phyloP scores from a whole-genome alignment of 2,329 filamentous ascomycete genomes.

The Seiridium cupressi region DNA sequence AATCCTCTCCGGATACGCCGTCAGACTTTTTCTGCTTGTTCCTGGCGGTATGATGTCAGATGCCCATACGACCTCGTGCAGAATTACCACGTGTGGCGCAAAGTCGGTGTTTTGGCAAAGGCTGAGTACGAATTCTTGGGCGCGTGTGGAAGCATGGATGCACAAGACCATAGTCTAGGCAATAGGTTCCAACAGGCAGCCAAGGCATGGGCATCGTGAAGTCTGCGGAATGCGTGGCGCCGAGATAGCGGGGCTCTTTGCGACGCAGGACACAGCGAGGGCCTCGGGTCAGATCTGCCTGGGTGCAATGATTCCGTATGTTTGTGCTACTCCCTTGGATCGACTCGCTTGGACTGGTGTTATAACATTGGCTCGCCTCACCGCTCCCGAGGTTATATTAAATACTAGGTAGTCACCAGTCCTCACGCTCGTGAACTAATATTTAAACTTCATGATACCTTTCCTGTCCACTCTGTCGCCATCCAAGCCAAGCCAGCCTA shows the following conservation, averaged over 20 bases:
- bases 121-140: not conserved
- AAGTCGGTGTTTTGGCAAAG: not conserved
- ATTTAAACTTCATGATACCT: slow-evolving; percentile 1
- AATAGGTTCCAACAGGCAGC: not conserved
- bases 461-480: slow-evolving; percentile 1
- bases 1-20: not conserved
- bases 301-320: not conserved
- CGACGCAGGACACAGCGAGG: not conserved
- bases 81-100: not conserved
- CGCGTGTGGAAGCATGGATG: too few relatives aligned
- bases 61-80: not conserved
- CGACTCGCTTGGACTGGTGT: not conserved
- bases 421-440: not conserved
- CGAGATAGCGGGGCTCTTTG: not conserved
- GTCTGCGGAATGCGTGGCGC: not conserved
- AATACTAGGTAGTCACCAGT: not conserved
- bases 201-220: not conserved
- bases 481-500: not conserved
- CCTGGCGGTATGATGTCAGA: not conserved
- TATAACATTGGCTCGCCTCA: not conserved
- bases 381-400: not conserved
- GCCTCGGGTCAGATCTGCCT: not conserved
- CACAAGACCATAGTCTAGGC: too few relatives aligned
- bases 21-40: not conserved
- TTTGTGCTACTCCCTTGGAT: not conserved